Evolutionary conservation across 441 rosid species (phyloP), one percentile per base, ranked within the genome.

Genomic region (Erodium moschatum): DNA sequence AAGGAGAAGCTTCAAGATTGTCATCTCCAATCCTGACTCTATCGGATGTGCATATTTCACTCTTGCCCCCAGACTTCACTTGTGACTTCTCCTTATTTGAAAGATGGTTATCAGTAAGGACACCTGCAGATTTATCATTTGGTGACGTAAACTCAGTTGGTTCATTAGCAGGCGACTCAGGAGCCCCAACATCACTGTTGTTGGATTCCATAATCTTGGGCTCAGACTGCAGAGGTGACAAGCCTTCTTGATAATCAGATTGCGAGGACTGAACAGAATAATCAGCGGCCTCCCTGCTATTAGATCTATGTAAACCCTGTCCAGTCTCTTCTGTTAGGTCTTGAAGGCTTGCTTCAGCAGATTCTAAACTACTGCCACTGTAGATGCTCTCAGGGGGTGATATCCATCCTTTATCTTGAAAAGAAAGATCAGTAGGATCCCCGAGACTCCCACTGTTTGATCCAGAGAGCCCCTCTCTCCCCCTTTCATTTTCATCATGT

Each of bases 361-460:
- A 86, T 73, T 75, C 90, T 24, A 80, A 79, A 78, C 85, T 83
- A 48, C 56, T 48, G 76, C 88, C 81, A 74, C 85, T 81, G 70
- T 72, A 83, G 58, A 89, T 48, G 71, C 87, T 91, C 74, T 91
- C 92, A 19, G 96, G 96, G 27, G 91, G 88, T 69, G 97, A 91
- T 79, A 91, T 75, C 89, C 91, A 91, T 79, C 82, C 91, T 75
- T 77, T 85, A 63, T 86, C 89, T 76, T 83, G 86, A 74, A 76
- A 74, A 74, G 87, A 81, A 56, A 83, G 75, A 60, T 79, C 85
- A 24, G 70, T 58, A 52, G 68, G 70, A 65, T 83, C 92, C 67
- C 75, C 71, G 63, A 79, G 38, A 69, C 78, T 78, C 74, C 73
- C 85, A 75, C 83, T 70, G 67, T 79, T 85, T 56, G 85, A 81